A percentile compares a stretch with the other conserved stretches of the same genome.
phyloP scores from a whole-genome alignment of 768 basidiomycete genomes.

The Naganishia friedmannii region DNA sequence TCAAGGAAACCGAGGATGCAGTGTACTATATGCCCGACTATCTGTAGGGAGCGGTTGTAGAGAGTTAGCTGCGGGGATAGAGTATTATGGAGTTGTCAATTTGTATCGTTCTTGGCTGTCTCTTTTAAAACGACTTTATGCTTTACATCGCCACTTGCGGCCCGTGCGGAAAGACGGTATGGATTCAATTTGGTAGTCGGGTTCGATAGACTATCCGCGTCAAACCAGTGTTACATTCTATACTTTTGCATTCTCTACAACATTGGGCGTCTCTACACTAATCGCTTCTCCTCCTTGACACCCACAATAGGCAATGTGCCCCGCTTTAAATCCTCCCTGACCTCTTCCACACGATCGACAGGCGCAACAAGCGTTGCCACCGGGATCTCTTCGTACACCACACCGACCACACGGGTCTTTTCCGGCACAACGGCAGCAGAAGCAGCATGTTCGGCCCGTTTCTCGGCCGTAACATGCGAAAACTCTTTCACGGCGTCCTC shows the following conservation, averaged over 20 bases:
- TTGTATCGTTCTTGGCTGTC: too few species aligned
- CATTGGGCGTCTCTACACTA: conserved; percentile 1
- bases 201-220: too few species aligned
- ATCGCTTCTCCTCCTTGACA: conserved; percentile 18
- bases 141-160: too few species aligned
- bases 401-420: conserved; percentile 41
- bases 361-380: conserved; percentile 45
- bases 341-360: conserved; percentile 4
- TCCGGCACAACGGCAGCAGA: conserved; percentile 4
- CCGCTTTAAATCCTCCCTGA: conserved; percentile 14
- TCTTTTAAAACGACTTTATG: too few species aligned
- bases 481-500: conserved; percentile 33
- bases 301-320: conserved; percentile 13
- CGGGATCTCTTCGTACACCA: conserved; percentile 49
- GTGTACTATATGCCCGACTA: conserved; percentile 20
- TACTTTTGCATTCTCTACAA: background rate
- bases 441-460: conserved; percentile 16
- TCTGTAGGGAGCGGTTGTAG: background rate
- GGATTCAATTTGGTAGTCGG: too few species aligned
- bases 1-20: conserved; percentile 7
- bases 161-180: too few species aligned
- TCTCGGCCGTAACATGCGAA: conserved; percentile 39
- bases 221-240: conserved; percentile 4
- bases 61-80: too few species aligned
- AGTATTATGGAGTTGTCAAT: too few species aligned